A percentile compares a stretch with the other conserved stretches of the same genome.
These are phyloP conservation scores for Mucor plumbeus DNA, from an alignment of 371 early-diverging fungal species.

Conservation along the genomic window DNA sequence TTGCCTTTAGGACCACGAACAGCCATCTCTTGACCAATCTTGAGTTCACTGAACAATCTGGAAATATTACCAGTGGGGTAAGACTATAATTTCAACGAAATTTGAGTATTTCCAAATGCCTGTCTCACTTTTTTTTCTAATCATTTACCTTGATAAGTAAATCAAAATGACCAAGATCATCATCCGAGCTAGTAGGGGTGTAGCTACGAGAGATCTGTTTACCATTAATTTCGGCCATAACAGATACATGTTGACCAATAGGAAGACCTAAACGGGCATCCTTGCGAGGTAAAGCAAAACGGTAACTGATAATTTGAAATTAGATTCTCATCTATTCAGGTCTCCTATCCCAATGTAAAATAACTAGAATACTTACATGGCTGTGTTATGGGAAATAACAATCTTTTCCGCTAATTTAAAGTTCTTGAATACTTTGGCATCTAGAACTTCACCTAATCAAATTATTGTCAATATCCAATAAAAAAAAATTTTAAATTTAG, in stretches of 20 bases:
- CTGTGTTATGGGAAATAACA: slow-evolving; percentile 82
- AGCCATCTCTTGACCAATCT: slow-evolving; percentile 75
- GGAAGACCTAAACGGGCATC: slow-evolving; percentile 83
- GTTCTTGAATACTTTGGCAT: slow-evolving; percentile 78
- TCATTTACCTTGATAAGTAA: slow-evolving; percentile 85
- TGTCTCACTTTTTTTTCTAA: neutral
- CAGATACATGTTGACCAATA: slow-evolving; percentile 93
- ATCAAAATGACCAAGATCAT: slow-evolving; percentile 88
- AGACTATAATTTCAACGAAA: slow-evolving; percentile 69
- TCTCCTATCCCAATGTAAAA: too few species aligned
- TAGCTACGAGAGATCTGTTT: slow-evolving; percentile 90
- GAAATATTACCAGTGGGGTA: slow-evolving; percentile 88
- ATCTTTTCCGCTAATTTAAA: slow-evolving; percentile 83
- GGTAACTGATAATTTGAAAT: slow-evolving; percentile 65
- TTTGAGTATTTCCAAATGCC: neutral
- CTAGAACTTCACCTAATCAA: slow-evolving; percentile 56
- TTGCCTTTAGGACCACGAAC: slow-evolving; percentile 90
- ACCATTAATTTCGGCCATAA: slow-evolving; percentile 86
- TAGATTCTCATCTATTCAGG: neutral
- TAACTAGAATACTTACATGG: slow-evolving; percentile 59
- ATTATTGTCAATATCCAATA: neutral
- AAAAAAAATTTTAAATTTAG: neutral
- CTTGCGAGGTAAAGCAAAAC: slow-evolving; percentile 78
- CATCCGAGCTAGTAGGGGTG: slow-evolving; percentile 89
- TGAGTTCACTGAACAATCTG: slow-evolving; percentile 68